Evolutionary conservation across 441 rosid species (phyloP).

Genomic region (Syzygium syzygioides): DNA sequence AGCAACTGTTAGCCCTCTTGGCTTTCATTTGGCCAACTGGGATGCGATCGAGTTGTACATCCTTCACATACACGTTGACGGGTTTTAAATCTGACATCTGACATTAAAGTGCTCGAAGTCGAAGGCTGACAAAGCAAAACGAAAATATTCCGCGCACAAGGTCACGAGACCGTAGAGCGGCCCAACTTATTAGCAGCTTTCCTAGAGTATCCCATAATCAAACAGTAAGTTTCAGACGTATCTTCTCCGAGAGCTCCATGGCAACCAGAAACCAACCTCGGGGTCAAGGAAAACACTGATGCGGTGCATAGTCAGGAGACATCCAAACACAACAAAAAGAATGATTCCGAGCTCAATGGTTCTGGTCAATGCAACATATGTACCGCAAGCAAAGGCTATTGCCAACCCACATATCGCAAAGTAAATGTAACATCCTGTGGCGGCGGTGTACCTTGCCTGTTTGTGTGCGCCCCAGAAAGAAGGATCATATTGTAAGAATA

Average conservation of each 20-base stretch:
- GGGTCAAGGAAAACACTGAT: background rate
- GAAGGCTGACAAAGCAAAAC: background rate
- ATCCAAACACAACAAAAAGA: background rate
- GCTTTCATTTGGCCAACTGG: background rate
- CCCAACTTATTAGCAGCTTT: background rate
- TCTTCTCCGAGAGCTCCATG: rapidly evolving
- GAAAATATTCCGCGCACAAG: background rate
- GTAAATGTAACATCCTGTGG: rapidly evolving
- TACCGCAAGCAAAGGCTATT: background rate
- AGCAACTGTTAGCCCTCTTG: background rate
- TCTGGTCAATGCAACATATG: too few species aligned
- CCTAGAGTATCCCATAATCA: background rate
- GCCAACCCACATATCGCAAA: rapidly evolving
- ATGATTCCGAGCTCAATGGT: too few species aligned
- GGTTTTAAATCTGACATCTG: background rate
- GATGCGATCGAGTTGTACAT: background rate
- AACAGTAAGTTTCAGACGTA: background rate
- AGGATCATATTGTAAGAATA: rapidly evolving
- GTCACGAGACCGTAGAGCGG: background rate
- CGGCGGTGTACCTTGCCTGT: rapidly evolving
- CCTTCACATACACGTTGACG: background rate
- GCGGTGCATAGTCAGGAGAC: background rate
- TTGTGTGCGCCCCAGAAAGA: rapidly evolving
- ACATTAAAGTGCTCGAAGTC: background rate
- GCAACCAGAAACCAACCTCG: background rate